Evolutionary conservation across 805 yeast genomes (phyloP), one percentile per base, ranked within the genome.

Genomic region (Saccharomycopsis sp.): DNA sequence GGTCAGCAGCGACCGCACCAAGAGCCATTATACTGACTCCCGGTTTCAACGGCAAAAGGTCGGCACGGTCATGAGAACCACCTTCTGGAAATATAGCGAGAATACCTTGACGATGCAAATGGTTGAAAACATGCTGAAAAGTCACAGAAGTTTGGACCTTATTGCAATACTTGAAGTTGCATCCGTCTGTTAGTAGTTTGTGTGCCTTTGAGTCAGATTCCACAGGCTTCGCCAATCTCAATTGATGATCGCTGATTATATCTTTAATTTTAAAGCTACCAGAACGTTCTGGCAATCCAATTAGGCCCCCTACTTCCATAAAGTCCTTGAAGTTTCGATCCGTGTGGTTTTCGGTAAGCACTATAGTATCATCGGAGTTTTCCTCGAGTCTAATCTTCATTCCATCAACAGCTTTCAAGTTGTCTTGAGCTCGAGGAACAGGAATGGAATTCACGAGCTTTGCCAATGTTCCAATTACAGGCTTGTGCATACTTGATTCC

Each of bases 11-110:
- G 83, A 91, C 81, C 8, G 98, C 94, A 7, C 98, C 99, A 34
- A 94, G 76, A 0, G 98, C 99, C 98, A 92, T 94, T 57, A 92
- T 87, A 1, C 97, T 97, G 7, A 94, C 97, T 62, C 99, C 99
- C 0, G 98, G 97, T 68, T 94, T 92, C 64, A 92, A 75, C 0
- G 99, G 99, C 54, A 92, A 77, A 64, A 92, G 72, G 62, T 90
- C 95, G 0, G 98, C 84, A 64, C 99, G 79, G 70, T 92, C 99
- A 67, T 92, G 99, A 12, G 97, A 90, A 1, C 99, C 99, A 59
- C 99, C 99, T 75, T 94, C 99, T 7, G 99, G 97, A 74, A 91
- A 94, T 51, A 94, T 89, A 9, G 98, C 98, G 40, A 94, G 73
- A 62, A 95, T 89, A 57, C 88, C 82, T 48, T 94, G 91, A 59